A percentile compares a stretch with the other conserved stretches of the same genome.
Conservation (phyloP, 2,329 filamentous ascomycete species). For the Calonectria ilicicola region DNA sequence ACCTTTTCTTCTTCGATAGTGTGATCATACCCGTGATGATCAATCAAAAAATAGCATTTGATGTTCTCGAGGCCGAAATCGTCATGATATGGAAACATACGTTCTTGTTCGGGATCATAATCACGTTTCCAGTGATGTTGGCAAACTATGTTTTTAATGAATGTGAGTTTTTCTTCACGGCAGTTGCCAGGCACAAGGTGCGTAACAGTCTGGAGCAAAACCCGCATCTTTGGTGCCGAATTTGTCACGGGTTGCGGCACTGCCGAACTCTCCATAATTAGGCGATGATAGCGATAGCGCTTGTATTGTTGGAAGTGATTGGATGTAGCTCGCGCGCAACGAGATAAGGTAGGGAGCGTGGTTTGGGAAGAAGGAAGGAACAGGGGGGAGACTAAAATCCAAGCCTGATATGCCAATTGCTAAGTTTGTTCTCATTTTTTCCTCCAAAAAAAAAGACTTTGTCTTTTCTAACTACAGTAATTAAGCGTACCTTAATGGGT, state of each 20-base stretch:
- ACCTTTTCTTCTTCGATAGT: conserved; percentile 15
- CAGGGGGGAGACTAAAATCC: neutral
- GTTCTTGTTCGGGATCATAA: conserved; percentile 23
- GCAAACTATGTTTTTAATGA: conserved; percentile 21
- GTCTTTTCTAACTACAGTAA: too few relatives aligned
- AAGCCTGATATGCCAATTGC: neutral
- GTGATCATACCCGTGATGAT: conserved; percentile 29
- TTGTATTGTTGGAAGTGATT: conserved; percentile 1
- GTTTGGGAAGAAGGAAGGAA: neutral
- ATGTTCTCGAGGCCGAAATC: conserved; percentile 25
- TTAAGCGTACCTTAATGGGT: too few relatives aligned
- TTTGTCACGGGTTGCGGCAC: neutral
- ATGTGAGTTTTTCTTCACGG: conserved; percentile 19
- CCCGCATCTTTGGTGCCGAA: conserved; percentile 14
- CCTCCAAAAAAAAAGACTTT: too few relatives aligned
- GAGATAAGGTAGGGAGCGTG: neutral
- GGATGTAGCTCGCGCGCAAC: neutral
- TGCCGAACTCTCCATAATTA: conserved; percentile 18
- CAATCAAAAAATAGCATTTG: conserved; percentile 29
- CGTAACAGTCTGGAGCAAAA: conserved; percentile 26
- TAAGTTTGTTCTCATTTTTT: too few relatives aligned
- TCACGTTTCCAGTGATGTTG: conserved; percentile 28
- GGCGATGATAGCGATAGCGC: neutral
- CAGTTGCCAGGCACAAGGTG: conserved; percentile 26
- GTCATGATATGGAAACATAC: conserved; percentile 12